A percentile compares a stretch with the other conserved stretches of the same genome.
phyloP scores from a whole-genome alignment of 306 rosid genomes.

The Rosa multiflora region DNA sequence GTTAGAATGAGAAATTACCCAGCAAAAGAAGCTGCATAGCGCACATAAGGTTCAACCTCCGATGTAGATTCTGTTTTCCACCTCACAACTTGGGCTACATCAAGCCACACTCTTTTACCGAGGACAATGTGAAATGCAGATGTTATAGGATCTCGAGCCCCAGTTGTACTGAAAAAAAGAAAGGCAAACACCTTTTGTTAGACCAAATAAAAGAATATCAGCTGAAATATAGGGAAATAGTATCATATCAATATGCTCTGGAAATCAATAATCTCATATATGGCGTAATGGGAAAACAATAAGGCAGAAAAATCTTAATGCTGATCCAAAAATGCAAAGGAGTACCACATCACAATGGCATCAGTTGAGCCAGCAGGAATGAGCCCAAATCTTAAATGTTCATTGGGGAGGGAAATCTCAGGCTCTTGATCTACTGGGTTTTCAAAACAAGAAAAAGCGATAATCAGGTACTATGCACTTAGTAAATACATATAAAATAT shows the following conservation, averaged over 20 bases:
- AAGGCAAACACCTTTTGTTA: not conserved
- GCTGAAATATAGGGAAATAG: not conserved
- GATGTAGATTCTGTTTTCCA: constrained; percentile 76
- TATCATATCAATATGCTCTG: not conserved
- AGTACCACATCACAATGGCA: constrained; percentile 90
- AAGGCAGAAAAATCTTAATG: not conserved
- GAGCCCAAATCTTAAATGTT: constrained; percentile 79
- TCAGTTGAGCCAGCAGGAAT: constrained; percentile 98
- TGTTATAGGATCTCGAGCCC: constrained; percentile 83
- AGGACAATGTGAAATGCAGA: constrained; percentile 88
- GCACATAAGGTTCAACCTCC: constrained; percentile 72
- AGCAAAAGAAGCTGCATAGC: constrained; percentile 95
- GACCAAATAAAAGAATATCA: not conserved
- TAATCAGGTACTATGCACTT: not conserved
- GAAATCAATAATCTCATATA: not conserved
- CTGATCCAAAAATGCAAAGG: constrained; percentile 13
- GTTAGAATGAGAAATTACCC: constrained; percentile 55
- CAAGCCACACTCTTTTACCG: constrained; percentile 81
- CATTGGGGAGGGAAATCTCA: constrained; percentile 51
- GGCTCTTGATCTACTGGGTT: constrained; percentile 55
- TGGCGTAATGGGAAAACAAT: not conserved
- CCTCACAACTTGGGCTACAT: constrained; percentile 92
- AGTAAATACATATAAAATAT: not conserved
- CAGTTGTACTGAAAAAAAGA: constrained; percentile 73
- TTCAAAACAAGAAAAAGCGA: constrained; percentile 27